A percentile compares a stretch with the other conserved stretches of the same genome.
These are phyloP conservation scores for Colletotrichum eleusines DNA, from an alignment of 2,329 filamentous ascomycete species.

Conservation along the genomic window DNA sequence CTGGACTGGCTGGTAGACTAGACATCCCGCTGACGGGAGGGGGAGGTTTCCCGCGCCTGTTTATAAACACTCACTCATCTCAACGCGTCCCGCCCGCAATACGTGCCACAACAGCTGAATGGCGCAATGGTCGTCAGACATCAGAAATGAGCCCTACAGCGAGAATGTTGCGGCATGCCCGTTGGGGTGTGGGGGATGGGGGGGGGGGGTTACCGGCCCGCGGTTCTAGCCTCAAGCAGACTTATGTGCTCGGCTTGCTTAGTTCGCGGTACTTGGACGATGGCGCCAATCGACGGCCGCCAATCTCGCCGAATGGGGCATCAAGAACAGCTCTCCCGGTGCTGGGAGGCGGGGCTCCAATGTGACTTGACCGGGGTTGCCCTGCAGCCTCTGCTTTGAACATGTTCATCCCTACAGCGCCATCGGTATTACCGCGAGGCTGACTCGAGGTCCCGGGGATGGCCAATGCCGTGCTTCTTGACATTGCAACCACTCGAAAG, in stretches of 20 bases:
- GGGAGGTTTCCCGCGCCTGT: not conserved
- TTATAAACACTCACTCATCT: slow-evolving; percentile 6
- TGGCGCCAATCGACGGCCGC: not conserved
- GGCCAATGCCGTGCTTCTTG: slow-evolving; percentile 25
- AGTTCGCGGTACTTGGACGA: not conserved
- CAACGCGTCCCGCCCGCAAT: not conserved
- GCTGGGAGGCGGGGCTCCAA: not conserved
- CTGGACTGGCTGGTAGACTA: not conserved
- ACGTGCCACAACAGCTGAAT: slow-evolving; percentile 27
- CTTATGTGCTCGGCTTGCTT: not conserved
- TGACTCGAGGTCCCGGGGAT: slow-evolving; percentile 27
- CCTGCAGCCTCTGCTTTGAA: slow-evolving; percentile 1
- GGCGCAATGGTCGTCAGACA: slow-evolving; percentile 30
- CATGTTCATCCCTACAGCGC: slow-evolving; percentile 1
- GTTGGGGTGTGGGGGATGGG: slow-evolving; percentile 26
- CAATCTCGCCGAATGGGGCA: slow-evolving; percentile 2
- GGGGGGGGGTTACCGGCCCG: no score
- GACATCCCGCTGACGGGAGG: not conserved
- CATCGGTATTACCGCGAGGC: slow-evolving; percentile 28
- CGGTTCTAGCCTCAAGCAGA: slow-evolving; percentile 24
- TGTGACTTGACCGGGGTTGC: not conserved
- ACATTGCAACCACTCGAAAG: slow-evolving; percentile 14
- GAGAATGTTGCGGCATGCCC: slow-evolving; percentile 25
- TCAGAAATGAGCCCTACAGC: slow-evolving; percentile 12
- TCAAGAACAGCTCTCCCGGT: not conserved